Evolutionary conservation across 2,329 filamentous ascomycete genomes (phyloP).

Genomic region (Alternaria atra): DNA sequence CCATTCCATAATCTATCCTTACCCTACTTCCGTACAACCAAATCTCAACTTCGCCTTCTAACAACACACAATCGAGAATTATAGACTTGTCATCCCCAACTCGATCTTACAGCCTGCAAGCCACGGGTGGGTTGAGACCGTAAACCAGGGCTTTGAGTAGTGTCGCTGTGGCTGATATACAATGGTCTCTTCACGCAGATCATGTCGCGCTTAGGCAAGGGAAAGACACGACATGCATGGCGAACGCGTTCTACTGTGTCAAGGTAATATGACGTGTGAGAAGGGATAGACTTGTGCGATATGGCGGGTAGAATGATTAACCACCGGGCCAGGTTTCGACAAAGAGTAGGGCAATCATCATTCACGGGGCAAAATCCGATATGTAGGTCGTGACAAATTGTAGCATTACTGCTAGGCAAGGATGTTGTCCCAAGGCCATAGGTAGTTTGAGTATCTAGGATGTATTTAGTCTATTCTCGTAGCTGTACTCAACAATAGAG

Average conservation of each 20-base stretch:
- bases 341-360: too few relatives aligned
- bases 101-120: conserved; percentile 6
- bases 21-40: too few relatives aligned
- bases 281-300: background rate
- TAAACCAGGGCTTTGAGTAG: background rate
- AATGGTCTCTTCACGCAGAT: fast-evolving
- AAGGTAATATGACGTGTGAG: background rate
- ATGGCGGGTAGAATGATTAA: background rate
- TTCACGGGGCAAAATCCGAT: background rate
- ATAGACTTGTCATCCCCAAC: background rate
- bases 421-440: background rate
- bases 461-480: background rate
- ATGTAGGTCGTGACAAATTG: background rate
- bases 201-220: background rate
- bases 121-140: background rate
- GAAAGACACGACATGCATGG: background rate
- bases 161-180: background rate
- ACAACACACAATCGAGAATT: background rate
- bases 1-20: too few relatives aligned
- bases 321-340: background rate
- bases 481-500: background rate
- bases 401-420: background rate
- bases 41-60: background rate
- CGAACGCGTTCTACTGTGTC: background rate
- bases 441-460: background rate